A percentile compares a stretch with the other conserved stretches of the same genome.
phyloP scores from a whole-genome alignment of 1,284 basidiomycete genomes.

The Ceratobasidium sp. region DNA sequence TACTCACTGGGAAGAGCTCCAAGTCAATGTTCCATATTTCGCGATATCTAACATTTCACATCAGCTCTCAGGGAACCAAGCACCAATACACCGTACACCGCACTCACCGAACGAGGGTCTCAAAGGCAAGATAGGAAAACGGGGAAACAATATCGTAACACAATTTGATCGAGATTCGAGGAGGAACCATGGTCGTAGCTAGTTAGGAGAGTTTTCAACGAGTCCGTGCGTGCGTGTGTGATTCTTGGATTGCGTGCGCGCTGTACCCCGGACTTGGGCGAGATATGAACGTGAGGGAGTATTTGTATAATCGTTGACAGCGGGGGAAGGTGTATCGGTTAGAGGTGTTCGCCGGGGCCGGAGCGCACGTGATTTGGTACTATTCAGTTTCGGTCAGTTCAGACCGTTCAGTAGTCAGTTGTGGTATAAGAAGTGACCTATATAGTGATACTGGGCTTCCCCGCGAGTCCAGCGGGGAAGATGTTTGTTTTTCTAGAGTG shows the following conservation, averaged over 20 bases:
- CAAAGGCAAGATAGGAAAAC: constrained; percentile 41
- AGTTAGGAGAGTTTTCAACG: neutral
- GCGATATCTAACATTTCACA: constrained; percentile 27
- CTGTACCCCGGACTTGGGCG: constrained; percentile 13
- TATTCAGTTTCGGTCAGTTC: neutral
- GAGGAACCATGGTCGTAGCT: constrained; percentile 18
- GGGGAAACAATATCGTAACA: constrained; percentile 42
- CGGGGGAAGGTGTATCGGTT: neutral
- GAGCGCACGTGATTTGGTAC: constrained; percentile 12
- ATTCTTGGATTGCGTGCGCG: neutral
- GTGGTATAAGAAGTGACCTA: neutral
- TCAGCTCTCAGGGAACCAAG: neutral
- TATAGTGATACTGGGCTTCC: neutral
- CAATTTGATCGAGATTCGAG: constrained; percentile 39
- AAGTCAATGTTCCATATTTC: constrained; percentile 41
- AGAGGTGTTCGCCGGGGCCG: neutral
- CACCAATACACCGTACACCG: neutral
- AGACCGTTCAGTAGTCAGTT: no score
- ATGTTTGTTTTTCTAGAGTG: no score
- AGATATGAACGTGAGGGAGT: constrained; percentile 8
- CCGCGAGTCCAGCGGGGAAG: no score
- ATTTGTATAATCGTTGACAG: constrained; percentile 18
- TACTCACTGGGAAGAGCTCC: constrained; percentile 34
- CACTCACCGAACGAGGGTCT: constrained; percentile 23
- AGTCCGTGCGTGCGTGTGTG: neutral